Conservation (phyloP, 441 rosid genomes). For the Populus tomentosa region DNA sequence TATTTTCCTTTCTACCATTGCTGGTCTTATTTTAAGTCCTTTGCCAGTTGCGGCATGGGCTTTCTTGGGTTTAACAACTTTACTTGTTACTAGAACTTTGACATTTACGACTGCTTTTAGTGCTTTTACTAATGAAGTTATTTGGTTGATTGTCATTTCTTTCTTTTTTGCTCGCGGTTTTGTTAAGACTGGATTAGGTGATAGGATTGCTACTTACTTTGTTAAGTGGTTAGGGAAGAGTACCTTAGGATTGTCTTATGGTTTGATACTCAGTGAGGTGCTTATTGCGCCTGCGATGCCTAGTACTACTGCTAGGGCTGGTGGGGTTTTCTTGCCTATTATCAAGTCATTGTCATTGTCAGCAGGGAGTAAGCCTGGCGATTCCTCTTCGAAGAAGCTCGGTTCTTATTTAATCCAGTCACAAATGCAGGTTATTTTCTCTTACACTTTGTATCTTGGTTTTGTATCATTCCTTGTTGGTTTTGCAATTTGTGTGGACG, state of each 20-base stretch:
- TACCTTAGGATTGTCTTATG: constrained; percentile 79
- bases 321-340: constrained; percentile 94
- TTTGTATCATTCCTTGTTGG: background rate
- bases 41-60: constrained; percentile 97
- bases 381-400: constrained; percentile 60
- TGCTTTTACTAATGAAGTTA: constrained; percentile 83
- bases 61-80: constrained; percentile 69
- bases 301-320: constrained; percentile 91
- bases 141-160: constrained; percentile 90
- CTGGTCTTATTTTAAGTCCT: constrained; percentile 81
- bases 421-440: constrained; percentile 66
- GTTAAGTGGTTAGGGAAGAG: constrained; percentile 90
- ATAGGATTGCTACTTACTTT: constrained; percentile 86
- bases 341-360: constrained; percentile 77
- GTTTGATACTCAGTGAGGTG: constrained; percentile 79
- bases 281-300: constrained; percentile 97
- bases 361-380: constrained; percentile 75
- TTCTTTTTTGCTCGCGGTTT: constrained; percentile 98
- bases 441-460: background rate
- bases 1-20: constrained; percentile 79
- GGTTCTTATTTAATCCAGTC: constrained; percentile 77
- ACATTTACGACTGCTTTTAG: constrained; percentile 70
- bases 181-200: constrained; percentile 89
- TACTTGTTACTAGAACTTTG: constrained; percentile 66
- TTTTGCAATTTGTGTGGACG: background rate